Evolutionary conservation across 1,284 basidiomycete genomes (phyloP).

Genomic region (Cutaneotrichosporon spelunceum): DNA sequence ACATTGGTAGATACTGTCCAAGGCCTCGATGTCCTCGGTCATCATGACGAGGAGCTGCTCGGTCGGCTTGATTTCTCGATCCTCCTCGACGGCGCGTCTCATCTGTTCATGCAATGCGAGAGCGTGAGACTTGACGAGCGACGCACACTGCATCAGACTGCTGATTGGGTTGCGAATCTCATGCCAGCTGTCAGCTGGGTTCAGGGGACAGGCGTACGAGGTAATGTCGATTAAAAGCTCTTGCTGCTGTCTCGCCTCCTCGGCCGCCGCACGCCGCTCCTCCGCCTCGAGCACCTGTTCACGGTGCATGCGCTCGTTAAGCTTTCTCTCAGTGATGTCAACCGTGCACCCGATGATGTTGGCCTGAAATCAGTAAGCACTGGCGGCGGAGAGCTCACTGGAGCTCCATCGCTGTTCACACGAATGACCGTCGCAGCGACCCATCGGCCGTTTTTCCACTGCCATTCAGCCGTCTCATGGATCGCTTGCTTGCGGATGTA

Average conservation of each 20-base stretch:
- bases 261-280: slow-evolving; percentile 44
- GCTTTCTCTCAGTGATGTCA: slow-evolving; percentile 47
- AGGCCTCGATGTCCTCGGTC: slow-evolving; percentile 24
- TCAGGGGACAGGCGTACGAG: slow-evolving; percentile 19
- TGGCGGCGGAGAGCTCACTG: slow-evolving; percentile 32
- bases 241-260: slow-evolving; percentile 48
- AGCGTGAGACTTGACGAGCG: slow-evolving; percentile 46
- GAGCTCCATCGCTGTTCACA: slow-evolving; percentile 29
- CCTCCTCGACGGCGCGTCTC: slow-evolving; percentile 4
- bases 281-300: slow-evolving; percentile 45
- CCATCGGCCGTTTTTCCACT: slow-evolving; percentile 38
- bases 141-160: slow-evolving; percentile 36
- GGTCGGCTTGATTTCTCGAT: slow-evolving; percentile 13
- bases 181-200: slow-evolving; percentile 7
- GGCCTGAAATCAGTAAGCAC: slow-evolving; percentile 23
- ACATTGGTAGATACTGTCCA: slow-evolving; percentile 28
- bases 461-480: slow-evolving; percentile 29
- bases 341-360: slow-evolving; percentile 42
- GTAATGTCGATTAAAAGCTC: slow-evolving; percentile 51
- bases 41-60: slow-evolving; percentile 20
- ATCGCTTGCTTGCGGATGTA: slow-evolving; percentile 20
- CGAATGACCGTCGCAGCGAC: slow-evolving; percentile 33
- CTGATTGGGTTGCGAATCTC: slow-evolving; percentile 42
- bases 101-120: slow-evolving; percentile 40
- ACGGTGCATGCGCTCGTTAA: slow-evolving; percentile 42